Evolutionary conservation across 129 eudicot genomes (phyloP).

Genomic region (Chrysanthemum lavandulifolium): DNA sequence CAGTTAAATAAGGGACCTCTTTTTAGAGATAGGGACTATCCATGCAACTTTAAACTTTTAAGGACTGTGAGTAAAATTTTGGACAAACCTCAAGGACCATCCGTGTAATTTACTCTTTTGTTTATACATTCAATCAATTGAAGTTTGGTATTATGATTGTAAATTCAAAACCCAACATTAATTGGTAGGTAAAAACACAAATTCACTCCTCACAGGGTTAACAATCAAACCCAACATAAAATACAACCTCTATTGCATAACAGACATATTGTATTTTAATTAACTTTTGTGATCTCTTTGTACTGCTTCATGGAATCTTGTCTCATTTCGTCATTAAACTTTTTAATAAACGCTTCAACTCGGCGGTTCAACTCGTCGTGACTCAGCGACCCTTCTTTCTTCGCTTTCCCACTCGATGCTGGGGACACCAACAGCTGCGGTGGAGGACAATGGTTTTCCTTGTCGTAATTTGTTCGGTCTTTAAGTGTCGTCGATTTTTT

Average conservation of each 20-base stretch:
- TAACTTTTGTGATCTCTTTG: background rate
- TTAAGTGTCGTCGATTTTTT: slow-evolving; percentile 41
- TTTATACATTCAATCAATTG: too few relatives aligned
- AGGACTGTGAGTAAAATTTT: too few relatives aligned
- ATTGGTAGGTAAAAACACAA: background rate
- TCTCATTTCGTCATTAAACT: slow-evolving; percentile 73
- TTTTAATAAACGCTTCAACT: slow-evolving; percentile 67
- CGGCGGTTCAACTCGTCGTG: slow-evolving; percentile 75
- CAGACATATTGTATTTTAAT: too few relatives aligned
- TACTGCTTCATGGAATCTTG: slow-evolving; percentile 13
- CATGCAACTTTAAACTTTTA: too few relatives aligned
- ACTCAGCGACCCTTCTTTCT: slow-evolving; percentile 56
- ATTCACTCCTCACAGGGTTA: background rate
- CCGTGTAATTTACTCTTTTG: too few relatives aligned
- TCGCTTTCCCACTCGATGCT: slow-evolving; percentile 29
- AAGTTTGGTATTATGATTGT: too few relatives aligned
- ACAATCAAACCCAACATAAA: background rate
- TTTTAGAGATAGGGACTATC: too few relatives aligned
- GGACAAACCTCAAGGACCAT: too few relatives aligned
- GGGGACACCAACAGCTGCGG: slow-evolving; percentile 16
- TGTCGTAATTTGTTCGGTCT: slow-evolving; percentile 45
- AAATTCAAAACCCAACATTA: background rate
- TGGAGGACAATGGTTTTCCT: slow-evolving; percentile 12
- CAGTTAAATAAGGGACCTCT: too few relatives aligned
- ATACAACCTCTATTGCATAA: background rate